These are phyloP conservation scores for Dendrothele bispora DNA, from an alignment of 768 basidiomycete species.

Conservation along the genomic window DNA sequence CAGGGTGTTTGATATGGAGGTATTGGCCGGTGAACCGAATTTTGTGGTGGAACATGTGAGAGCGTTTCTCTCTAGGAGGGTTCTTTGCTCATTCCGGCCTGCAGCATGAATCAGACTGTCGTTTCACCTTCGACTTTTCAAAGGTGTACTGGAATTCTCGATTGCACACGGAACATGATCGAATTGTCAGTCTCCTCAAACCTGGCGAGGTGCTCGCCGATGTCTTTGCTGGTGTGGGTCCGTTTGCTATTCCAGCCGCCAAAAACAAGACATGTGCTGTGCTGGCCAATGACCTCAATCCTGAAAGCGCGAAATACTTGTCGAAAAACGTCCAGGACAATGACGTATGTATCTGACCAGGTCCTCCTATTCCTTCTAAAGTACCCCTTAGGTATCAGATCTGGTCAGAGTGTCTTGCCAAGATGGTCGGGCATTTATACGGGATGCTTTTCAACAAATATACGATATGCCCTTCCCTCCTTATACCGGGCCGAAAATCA, in stretches of 20 bases:
- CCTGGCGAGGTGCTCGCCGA: constrained; percentile 84
- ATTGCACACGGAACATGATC: constrained; percentile 86
- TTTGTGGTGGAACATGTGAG: constrained; percentile 86
- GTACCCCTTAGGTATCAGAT: constrained; percentile 56
- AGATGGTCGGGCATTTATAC: constrained; percentile 89
- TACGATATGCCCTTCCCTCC: constrained; percentile 69
- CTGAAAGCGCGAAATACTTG: constrained; percentile 79
- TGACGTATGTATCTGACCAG: constrained; percentile 48
- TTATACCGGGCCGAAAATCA: constrained; percentile 48
- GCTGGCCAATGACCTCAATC: constrained; percentile 93
- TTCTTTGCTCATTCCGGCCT: neutral
- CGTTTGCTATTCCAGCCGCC: constrained; percentile 91
- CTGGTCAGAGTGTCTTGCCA: constrained; percentile 73
- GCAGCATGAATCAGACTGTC: constrained; percentile 83
- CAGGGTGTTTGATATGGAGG: constrained; percentile 95
- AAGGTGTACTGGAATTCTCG: constrained; percentile 99
- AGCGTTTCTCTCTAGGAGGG: neutral
- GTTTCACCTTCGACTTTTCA: constrained; percentile 92
- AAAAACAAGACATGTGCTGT: constrained; percentile 90
- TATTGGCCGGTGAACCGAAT: constrained; percentile 88
- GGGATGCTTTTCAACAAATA: constrained; percentile 46
- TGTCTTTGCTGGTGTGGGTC: constrained; percentile 96
- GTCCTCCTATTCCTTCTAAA: constrained; percentile 2
- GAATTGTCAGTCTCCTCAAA: constrained; percentile 73
- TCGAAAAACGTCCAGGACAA: constrained; percentile 72